Conservation (phyloP, 2,329 filamentous ascomycete species). For the Aschersonia sp. region DNA sequence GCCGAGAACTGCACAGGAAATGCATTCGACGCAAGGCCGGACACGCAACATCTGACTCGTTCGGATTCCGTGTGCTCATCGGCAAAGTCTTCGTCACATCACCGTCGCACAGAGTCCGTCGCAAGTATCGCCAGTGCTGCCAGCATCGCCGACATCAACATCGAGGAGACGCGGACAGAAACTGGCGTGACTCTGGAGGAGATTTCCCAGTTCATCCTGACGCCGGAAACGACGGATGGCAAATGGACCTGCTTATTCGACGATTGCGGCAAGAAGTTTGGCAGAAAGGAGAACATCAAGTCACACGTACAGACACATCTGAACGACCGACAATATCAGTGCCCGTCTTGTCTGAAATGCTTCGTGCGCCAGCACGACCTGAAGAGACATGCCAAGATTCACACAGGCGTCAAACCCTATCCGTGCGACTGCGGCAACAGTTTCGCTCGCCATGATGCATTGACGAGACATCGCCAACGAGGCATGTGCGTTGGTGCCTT, state of each 20-base stretch:
- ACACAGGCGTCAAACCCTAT: conserved; percentile 90
- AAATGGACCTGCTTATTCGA: conserved; percentile 69
- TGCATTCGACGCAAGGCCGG: conserved; percentile 28
- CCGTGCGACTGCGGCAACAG: conserved; percentile 88
- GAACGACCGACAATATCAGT: conserved; percentile 88
- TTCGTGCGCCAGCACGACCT: conserved; percentile 96
- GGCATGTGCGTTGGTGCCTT: conserved; percentile 96
- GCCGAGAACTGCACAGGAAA: not conserved
- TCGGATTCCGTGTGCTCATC: conserved; percentile 6
- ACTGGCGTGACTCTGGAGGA: conserved; percentile 83
- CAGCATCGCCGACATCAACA: conserved; percentile 46
- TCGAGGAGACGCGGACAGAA: conserved; percentile 52
- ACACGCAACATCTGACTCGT: conserved; percentile 16
- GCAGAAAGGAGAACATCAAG: conserved; percentile 97
- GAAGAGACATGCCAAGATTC: conserved; percentile 94
- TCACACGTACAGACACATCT: conserved; percentile 97
- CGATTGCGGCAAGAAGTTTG: conserved; percentile 77
- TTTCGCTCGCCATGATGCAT: conserved; percentile 87
- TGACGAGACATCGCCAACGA: conserved; percentile 85
- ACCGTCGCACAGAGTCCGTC: conserved; percentile 44
- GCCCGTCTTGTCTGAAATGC: conserved; percentile 84
- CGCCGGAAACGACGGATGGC: conserved; percentile 56
- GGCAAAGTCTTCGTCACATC: conserved; percentile 15
- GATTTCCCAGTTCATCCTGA: conserved; percentile 59
- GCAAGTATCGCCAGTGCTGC: conserved; percentile 43